Conservation (phyloP, 495 filamentous ascomycete genomes). For the Bacidia rubella region DNA sequence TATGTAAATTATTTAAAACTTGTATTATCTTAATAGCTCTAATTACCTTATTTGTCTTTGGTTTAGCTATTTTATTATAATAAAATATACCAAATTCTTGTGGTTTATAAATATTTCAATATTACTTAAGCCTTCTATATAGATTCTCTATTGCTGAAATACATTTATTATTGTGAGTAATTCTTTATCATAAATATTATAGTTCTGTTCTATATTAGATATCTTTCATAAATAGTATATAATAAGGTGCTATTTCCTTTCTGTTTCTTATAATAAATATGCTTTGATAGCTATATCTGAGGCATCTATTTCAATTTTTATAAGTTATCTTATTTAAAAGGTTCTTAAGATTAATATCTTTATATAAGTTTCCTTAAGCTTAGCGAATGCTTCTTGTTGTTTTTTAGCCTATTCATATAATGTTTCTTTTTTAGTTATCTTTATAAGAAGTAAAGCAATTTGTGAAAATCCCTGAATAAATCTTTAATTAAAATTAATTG, state of each 20-base stretch:
- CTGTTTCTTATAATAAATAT: constrained; percentile 9
- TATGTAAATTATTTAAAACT: constrained; percentile 22
- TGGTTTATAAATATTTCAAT: constrained; percentile 17
- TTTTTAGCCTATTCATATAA: constrained; percentile 8
- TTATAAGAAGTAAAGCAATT: constrained; percentile 4
- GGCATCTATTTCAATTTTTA: constrained; percentile 13
- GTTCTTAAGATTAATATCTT: constrained; percentile 7
- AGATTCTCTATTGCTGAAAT: constrained; percentile 10
- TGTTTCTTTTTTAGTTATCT: constrained; percentile 11
- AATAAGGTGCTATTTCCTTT: constrained; percentile 7
- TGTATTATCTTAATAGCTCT: constrained; percentile 19
- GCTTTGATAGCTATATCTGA: constrained; percentile 10
- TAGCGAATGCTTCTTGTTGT: constrained; percentile 9
- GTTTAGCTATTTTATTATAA: constrained; percentile 18
- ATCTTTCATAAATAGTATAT: constrained; percentile 15
- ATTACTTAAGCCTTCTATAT: constrained; percentile 9
- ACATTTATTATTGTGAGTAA: constrained; percentile 13
- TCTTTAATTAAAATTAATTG: constrained; percentile 16
- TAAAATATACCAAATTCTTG: constrained; percentile 20
- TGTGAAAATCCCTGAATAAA: constrained; percentile 16
- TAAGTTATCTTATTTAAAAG: constrained; percentile 6
- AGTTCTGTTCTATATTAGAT: constrained; percentile 13
- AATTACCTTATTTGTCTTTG: constrained; percentile 15
- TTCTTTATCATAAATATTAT: constrained; percentile 19
- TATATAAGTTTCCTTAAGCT: constrained; percentile 11